Conservation (phyloP, 2,329 filamentous ascomycete species). For the Clarireedia paspali region DNA sequence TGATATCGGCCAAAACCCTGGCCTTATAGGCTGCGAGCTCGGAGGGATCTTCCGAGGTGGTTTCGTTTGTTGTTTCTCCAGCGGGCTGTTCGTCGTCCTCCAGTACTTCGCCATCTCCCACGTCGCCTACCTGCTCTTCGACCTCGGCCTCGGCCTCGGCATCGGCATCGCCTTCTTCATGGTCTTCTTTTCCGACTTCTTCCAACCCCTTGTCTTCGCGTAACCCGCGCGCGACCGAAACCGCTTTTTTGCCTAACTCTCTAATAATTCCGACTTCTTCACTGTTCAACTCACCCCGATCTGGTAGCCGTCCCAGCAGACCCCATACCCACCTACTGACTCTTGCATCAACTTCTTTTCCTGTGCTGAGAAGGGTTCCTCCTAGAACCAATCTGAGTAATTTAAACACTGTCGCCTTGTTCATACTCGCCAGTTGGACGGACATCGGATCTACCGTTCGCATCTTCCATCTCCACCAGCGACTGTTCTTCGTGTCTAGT, state of each 20-base stretch:
- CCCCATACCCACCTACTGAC: slow-evolving; percentile 84
- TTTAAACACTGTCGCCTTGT: slow-evolving; percentile 56
- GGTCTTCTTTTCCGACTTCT: slow-evolving; percentile 32
- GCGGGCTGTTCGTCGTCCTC: neutral
- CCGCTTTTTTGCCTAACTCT: slow-evolving; percentile 72
- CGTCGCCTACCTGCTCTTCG: slow-evolving; percentile 23
- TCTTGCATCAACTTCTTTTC: slow-evolving; percentile 52
- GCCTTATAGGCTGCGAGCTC: neutral
- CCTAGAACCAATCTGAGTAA: slow-evolving; percentile 59
- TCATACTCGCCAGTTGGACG: slow-evolving; percentile 54
- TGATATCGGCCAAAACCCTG: neutral
- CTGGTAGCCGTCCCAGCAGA: slow-evolving; percentile 66
- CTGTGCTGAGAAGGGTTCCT: slow-evolving; percentile 48
- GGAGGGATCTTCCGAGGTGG: neutral
- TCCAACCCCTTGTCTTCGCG: slow-evolving; percentile 33
- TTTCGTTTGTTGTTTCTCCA: neutral
- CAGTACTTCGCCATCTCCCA: neutral
- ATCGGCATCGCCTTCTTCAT: slow-evolving; percentile 27
- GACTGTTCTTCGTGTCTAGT: slow-evolving; percentile 35
- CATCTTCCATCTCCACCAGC: slow-evolving; percentile 45
- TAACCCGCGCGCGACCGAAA: slow-evolving; percentile 37
- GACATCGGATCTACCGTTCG: slow-evolving; percentile 48
- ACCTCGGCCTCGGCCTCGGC: slow-evolving; percentile 37
- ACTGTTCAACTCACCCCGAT: slow-evolving; percentile 66
- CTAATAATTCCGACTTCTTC: slow-evolving; percentile 69